These are phyloP conservation scores for Auricularia cornea DNA, from an alignment of 768 basidiomycete genomes.

Conservation along the genomic window DNA sequence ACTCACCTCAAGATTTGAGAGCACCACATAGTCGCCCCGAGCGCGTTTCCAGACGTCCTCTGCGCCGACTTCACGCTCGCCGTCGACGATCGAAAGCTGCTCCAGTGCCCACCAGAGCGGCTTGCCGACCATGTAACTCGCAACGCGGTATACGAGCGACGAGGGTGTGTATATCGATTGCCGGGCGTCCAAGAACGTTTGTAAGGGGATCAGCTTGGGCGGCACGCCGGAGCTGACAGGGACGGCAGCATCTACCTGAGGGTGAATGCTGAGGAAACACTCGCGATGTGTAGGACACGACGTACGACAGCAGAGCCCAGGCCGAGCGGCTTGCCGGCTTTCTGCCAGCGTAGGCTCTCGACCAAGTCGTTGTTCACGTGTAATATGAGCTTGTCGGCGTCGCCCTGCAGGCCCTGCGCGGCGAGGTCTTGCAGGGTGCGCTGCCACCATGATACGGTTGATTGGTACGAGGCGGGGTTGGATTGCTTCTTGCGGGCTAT, in stretches of 20 bases:
- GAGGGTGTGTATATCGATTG: conserved; percentile 61
- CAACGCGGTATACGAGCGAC: conserved; percentile 61
- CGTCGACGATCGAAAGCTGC: conserved; percentile 64
- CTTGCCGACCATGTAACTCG: conserved; percentile 60
- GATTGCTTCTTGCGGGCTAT: conserved; percentile 75
- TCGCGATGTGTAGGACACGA: conserved; percentile 11
- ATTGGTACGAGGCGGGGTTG: conserved; percentile 73
- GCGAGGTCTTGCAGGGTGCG: conserved; percentile 53
- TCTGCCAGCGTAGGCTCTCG: conserved; percentile 54
- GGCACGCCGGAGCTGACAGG: conserved; percentile 56
- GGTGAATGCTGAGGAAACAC: background rate
- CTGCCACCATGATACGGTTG: conserved; percentile 87
- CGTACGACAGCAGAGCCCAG: conserved; percentile 68
- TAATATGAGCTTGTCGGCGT: conserved; percentile 49
- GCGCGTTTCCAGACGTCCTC: conserved; percentile 46
- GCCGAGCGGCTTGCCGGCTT: conserved; percentile 68
- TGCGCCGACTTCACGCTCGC: conserved; percentile 38
- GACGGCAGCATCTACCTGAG: conserved; percentile 34
- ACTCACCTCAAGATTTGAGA: conserved; percentile 49
- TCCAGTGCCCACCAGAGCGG: conserved; percentile 85
- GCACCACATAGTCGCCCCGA: conserved; percentile 65
- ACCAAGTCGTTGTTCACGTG: conserved; percentile 44
- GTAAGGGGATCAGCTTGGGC: conserved; percentile 37
- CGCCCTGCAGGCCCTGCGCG: conserved; percentile 44
- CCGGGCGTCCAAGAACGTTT: conserved; percentile 46